Evolutionary conservation across 768 basidiomycete species (phyloP).

Genomic region (Amanita pseudoporphyria): DNA sequence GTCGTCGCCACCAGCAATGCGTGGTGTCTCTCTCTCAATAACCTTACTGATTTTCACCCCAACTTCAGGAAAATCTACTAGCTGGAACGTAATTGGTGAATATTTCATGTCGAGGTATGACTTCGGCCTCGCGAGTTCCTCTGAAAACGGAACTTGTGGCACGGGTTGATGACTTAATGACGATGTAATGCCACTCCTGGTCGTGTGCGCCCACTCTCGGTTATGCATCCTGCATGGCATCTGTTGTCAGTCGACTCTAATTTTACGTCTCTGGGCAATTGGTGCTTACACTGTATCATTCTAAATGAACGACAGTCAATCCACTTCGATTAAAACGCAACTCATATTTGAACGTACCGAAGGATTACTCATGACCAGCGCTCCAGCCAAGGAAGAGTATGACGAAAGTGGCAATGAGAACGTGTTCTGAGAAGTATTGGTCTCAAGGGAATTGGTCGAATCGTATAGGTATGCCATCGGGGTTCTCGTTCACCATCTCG

Average conservation of each 20-base stretch:
- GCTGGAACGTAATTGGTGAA: constrained; percentile 22
- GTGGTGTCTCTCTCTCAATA: constrained; percentile 10
- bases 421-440: background rate
- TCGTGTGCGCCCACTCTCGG: background rate
- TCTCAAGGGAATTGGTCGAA: background rate
- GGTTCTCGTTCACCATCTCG: background rate
- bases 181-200: background rate
- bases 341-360: background rate
- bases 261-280: background rate
- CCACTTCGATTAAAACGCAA: background rate
- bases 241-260: background rate
- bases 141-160: constrained; percentile 16
- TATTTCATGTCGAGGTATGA: constrained; percentile 11
- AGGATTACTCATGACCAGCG: constrained; percentile 7
- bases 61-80: constrained; percentile 17
- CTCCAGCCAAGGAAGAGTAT: constrained; percentile 15
- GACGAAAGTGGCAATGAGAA: constrained; percentile 9
- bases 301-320: background rate
- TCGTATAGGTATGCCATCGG: background rate
- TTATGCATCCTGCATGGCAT: background rate
- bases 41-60: constrained; percentile 23
- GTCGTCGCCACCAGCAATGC: constrained; percentile 15
- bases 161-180: constrained; percentile 19
- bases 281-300: background rate
- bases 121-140: constrained; percentile 10